phyloP scores from a whole-genome alignment of 2,329 filamentous ascomycete species.

The Endoconidiophora laricicola region DNA sequence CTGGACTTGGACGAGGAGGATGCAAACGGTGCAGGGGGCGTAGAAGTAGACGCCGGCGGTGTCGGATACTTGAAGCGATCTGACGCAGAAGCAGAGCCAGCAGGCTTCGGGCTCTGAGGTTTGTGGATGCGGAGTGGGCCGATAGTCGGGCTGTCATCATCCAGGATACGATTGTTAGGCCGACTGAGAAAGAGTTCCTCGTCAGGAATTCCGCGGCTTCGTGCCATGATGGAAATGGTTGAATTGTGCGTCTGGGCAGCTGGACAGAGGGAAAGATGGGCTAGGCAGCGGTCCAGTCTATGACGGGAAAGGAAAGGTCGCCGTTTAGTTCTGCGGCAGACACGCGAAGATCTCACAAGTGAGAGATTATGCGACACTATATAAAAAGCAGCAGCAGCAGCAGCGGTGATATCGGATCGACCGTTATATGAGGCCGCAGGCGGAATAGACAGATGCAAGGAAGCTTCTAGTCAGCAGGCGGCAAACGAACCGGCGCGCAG shows the following conservation, averaged over 20 bases:
- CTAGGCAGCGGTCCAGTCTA: background rate
- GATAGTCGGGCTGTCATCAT: conserved; percentile 58
- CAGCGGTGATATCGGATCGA: too few species aligned
- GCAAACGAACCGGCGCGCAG: too few species aligned
- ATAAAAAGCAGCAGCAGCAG: too few species aligned
- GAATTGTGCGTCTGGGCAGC: background rate
- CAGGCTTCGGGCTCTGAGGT: conserved; percentile 44
- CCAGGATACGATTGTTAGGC: conserved; percentile 25
- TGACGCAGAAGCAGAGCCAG: conserved; percentile 15
- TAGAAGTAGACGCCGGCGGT: conserved; percentile 23
- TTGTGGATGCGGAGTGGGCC: conserved; percentile 77
- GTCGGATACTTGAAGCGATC: conserved; percentile 36
- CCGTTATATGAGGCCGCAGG: too few species aligned
- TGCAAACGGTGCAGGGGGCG: conserved; percentile 25
- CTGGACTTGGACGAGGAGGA: conserved; percentile 30
- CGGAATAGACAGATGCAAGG: too few species aligned
- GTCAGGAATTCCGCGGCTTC: conserved; percentile 49
- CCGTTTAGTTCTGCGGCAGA: background rate
- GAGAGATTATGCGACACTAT: background rate
- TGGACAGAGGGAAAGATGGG: too few species aligned
- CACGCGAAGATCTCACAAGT: background rate
- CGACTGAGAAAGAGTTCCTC: conserved; percentile 69
- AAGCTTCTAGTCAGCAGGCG: too few species aligned
- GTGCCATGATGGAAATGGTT: conserved; percentile 23
- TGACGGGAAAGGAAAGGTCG: background rate